Percentiles rank a stretch among this genome's conserved stretches.
These are phyloP conservation scores for Taphrina deformans DNA, from an alignment of 1,139 yeast species.

Conservation along the genomic window DNA sequence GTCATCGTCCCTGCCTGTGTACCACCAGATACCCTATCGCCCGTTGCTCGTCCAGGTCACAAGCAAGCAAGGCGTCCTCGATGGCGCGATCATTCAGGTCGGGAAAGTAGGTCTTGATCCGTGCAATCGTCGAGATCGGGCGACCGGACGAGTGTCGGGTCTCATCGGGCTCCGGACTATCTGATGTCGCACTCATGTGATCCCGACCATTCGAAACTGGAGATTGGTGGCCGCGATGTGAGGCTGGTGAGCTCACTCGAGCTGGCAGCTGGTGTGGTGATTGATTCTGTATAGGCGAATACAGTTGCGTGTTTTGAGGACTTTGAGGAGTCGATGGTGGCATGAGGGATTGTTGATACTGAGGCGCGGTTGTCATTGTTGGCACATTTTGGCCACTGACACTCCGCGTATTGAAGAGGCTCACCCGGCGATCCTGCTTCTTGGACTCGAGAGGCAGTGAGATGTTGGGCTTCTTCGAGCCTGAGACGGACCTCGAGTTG, in stretches of 20 bases:
- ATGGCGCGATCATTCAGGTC: not conserved
- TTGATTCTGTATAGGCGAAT: not conserved
- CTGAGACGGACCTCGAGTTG: constrained; percentile 6
- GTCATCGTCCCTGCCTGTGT: not conserved
- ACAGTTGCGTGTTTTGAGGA: not conserved
- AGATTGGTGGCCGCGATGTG: not conserved
- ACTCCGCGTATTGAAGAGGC: not conserved
- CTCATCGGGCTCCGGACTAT: too few species aligned
- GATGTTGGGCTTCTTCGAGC: constrained; percentile 5
- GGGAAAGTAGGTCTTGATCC: constrained; percentile 15
- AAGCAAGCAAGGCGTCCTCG: not conserved
- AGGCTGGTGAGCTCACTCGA: not conserved
- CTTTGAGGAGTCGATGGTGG: not conserved
- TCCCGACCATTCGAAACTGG: not conserved
- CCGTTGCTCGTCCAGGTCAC: constrained; percentile 10
- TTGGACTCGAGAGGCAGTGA: constrained; percentile 5
- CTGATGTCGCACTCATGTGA: too few species aligned
- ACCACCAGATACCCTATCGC: constrained; percentile 16
- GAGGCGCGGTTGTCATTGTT: not conserved
- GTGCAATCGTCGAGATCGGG: not conserved
- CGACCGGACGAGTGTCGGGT: not conserved
- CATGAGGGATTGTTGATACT: not conserved
- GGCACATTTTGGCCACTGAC: not conserved
- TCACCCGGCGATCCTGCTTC: not conserved
- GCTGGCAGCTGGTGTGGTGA: not conserved